Evolutionary conservation across 371 early-diverging fungal genomes (phyloP), one percentile per base, ranked within the genome.

Genomic region (Mucor plumbeus): DNA sequence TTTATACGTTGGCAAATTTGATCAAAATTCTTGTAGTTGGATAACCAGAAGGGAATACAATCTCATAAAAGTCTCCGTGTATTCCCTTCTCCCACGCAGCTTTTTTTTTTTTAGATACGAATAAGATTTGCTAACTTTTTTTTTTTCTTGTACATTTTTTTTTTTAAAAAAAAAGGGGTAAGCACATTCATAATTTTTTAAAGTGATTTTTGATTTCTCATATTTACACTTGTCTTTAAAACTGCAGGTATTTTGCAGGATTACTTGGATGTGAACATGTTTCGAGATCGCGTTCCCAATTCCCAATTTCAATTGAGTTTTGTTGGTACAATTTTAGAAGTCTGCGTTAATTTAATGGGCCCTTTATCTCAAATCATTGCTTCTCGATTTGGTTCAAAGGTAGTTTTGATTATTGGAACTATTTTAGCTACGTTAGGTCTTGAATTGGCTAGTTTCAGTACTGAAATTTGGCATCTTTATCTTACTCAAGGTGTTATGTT

Each of bases 381-480:
- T 4, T 69, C 72, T 31, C 60, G 64, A 10, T 67, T 74, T 21
- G 80, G 80, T 39, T 33, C 55, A 1, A 67, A 63, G 39, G 53
- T 68, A 5, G 67, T 82, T 0, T 43, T 73, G 41, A 31, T 73
- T 7, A 63, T 71, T 50, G 80, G 75, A 17, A 64, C 68, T 4
- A 0, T 73, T 13, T 47, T 74, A 15, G 68, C 68, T 11, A 61
- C 65, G 1, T 21, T 80, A 9, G 80, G 75, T 15, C 47, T 80
- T 44, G 63, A 69, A 33, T 38, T 73, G 43, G 77, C 80, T 7
- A 69, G 80, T 31, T 73, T 74, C n/a, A 58, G 68, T 35, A 54
- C 31, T 19, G 41, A 75, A 72, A 72, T 76, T 4, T 76, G 77
- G 77, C 77, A 76, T 19, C 54, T 76, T 13, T 76, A 70, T 33